Evolutionary conservation across 148 eudicot genomes (phyloP).

Genomic region (Diospyros kaki): DNA sequence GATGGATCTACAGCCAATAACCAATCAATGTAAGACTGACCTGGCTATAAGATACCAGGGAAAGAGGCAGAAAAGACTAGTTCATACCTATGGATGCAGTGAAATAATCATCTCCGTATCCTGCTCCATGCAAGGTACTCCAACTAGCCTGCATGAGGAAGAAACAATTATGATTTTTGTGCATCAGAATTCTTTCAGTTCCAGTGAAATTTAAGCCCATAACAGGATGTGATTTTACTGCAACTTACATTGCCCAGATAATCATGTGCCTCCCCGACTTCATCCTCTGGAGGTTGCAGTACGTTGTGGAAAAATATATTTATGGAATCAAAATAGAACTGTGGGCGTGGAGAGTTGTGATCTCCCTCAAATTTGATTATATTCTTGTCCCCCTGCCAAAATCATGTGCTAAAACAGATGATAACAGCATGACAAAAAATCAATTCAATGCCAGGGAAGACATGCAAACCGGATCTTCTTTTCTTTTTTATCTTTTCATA

Average conservation of each 20-base stretch:
- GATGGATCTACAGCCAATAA: conserved; percentile 39
- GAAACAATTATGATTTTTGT: neutral
- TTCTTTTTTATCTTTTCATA: no score
- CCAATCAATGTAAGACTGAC: neutral
- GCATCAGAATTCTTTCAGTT: neutral
- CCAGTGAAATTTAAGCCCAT: conserved; percentile 12
- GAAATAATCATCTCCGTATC: conserved; percentile 36
- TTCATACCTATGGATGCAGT: conserved; percentile 43
- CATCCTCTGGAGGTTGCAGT: conserved; percentile 89
- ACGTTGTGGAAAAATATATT: conserved; percentile 93
- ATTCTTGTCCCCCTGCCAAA: conserved; percentile 68
- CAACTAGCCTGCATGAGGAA: conserved; percentile 51
- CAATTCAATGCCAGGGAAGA: neutral
- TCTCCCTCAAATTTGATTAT: conserved; percentile 73
- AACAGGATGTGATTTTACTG: conserved; percentile 4
- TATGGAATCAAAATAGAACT: conserved; percentile 93
- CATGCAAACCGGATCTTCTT: neutral
- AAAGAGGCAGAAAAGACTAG: conserved; percentile 5
- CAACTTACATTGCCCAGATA: conserved; percentile 64
- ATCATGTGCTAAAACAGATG: conserved; percentile 8
- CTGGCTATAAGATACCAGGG: neutral
- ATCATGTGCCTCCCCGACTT: conserved; percentile 48
- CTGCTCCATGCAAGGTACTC: conserved; percentile 56
- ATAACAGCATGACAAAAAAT: conserved; percentile 5
- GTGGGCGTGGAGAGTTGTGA: conserved; percentile 74